Conservation (phyloP, 2,329 filamentous ascomycete species). For the Juglanconis oblonga region DNA sequence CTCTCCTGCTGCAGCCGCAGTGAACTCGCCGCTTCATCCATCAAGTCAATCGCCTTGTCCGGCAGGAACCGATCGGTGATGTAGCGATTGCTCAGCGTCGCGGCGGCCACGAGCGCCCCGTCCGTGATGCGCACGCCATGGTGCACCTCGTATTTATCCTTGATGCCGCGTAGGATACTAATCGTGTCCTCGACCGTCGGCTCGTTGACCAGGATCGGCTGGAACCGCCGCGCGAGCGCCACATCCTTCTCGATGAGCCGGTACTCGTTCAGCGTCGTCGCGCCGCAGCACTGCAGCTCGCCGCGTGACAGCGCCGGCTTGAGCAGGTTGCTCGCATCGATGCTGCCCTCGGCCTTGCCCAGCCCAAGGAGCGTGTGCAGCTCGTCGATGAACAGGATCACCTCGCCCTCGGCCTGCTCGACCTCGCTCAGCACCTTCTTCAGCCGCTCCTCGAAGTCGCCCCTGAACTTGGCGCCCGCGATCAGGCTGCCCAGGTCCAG, state of each 20-base stretch:
- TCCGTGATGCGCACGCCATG: constrained; percentile 96
- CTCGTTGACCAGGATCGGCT: constrained; percentile 91
- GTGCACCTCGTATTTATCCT: constrained; percentile 95
- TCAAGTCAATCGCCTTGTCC: constrained; percentile 95
- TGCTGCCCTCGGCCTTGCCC: constrained; percentile 92
- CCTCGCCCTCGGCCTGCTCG: constrained; percentile 79
- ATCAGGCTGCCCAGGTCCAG: constrained; percentile 90
- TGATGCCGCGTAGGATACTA: constrained; percentile 92
- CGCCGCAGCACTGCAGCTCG: constrained; percentile 91
- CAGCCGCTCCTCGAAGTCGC: constrained; percentile 91
- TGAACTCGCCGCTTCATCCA: constrained; percentile 92
- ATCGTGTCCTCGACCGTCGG: constrained; percentile 90
- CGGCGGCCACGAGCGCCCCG: constrained; percentile 84
- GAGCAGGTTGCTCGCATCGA: constrained; percentile 91
- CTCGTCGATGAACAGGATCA: constrained; percentile 95
- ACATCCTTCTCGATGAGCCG: constrained; percentile 94
- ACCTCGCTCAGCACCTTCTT: constrained; percentile 92
- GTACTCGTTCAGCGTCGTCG: constrained; percentile 91
- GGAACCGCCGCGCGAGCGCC: constrained; percentile 86
- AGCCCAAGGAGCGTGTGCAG: constrained; percentile 87
- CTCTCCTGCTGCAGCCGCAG: constrained; percentile 92
- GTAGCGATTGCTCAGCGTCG: constrained; percentile 90
- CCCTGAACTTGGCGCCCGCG: constrained; percentile 90
- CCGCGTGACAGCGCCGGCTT: constrained; percentile 93
- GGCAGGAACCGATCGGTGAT: constrained; percentile 95